A percentile compares a stretch with the other conserved stretches of the same genome.
These are phyloP conservation scores for Vigna mungo DNA, from an alignment of 306 rosid genomes.

Conservation along the genomic window DNA sequence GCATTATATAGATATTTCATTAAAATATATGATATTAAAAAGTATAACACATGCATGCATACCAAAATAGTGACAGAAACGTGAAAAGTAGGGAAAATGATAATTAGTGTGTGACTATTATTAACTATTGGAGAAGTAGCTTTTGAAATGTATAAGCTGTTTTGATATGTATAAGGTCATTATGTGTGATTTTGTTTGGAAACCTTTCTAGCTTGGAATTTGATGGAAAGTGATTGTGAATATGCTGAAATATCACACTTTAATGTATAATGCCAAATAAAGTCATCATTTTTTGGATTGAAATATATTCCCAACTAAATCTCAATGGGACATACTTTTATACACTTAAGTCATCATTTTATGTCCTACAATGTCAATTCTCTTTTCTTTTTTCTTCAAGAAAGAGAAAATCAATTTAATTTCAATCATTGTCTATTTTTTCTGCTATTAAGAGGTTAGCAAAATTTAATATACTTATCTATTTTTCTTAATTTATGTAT, in stretches of 20 bases:
- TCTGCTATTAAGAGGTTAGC: too few species aligned
- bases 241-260: constrained; percentile 33
- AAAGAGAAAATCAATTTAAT: too few species aligned
- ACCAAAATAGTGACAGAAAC: too few species aligned
- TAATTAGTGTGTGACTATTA: constrained; percentile 16
- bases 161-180: too few species aligned
- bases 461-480: too few species aligned
- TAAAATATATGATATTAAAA: too few species aligned
- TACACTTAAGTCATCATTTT: constrained; percentile 59
- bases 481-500: too few species aligned
- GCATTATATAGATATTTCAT: too few species aligned
- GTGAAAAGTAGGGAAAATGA: neutral
- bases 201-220: constrained; percentile 74
- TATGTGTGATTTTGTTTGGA: constrained; percentile 64
- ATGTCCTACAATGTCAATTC: constrained; percentile 43
- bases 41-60: too few species aligned
- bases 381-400: constrained; percentile 22
- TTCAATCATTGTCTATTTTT: too few species aligned
- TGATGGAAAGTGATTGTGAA: constrained; percentile 71
- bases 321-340: constrained; percentile 56
- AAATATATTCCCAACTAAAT: constrained; percentile 68
- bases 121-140: constrained; percentile 30
- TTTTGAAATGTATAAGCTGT: constrained; percentile 49
- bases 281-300: constrained; percentile 70
- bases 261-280: constrained; percentile 50